Evolutionary conservation across 2,329 filamentous ascomycete genomes (phyloP), one percentile per base, ranked within the genome.

Genomic region (Alternaria burnsii): DNA sequence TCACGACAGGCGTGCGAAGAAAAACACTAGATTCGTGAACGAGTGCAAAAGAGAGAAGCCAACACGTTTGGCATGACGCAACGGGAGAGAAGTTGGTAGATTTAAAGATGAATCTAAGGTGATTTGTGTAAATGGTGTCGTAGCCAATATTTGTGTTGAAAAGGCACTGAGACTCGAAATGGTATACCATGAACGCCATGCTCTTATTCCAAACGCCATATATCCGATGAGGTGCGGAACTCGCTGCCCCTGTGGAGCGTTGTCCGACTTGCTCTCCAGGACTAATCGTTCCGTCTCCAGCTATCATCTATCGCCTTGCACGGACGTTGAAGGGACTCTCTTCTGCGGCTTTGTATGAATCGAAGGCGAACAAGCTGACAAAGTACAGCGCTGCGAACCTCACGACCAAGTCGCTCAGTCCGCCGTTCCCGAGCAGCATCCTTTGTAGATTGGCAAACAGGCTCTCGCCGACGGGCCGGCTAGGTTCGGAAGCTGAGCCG

Each of bases 331-430:
- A 83, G 7, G 80, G 75, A 63, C 81, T 82, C 55, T 76, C 74
- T 62, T 81, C 76, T 5, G 82, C 82, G 4, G 81, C 78, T 63
- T 74, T 74, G 61, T 75, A 79, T 24, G 79, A 71, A 71, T 83
- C 81, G 51, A 83, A 80, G 7, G 77, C 76, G 53, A 83, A 82
- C 55, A 84, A 63, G 55, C 79, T 83, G 34, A 77, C 74, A 6
- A 83, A 66, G 63, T 83, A 84, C 50, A 84, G 63, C 38, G 78
- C 81, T n/a, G 83, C 47, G 58, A 84, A 84, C 54, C 82, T 68
- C 43, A 83, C 76, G 14, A 81, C 61, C 47, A 75, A 67, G 64
- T 82, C 79, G 36, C 75, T 71, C 16, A 81, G 58, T 1, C 81
- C 78, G 4, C 73, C 74, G 52, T 75, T 72, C 3, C 75, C 74